Base-by-base conservation (phyloP, 805 yeast species). In the Hanseniaspora thailandica region DNA sequence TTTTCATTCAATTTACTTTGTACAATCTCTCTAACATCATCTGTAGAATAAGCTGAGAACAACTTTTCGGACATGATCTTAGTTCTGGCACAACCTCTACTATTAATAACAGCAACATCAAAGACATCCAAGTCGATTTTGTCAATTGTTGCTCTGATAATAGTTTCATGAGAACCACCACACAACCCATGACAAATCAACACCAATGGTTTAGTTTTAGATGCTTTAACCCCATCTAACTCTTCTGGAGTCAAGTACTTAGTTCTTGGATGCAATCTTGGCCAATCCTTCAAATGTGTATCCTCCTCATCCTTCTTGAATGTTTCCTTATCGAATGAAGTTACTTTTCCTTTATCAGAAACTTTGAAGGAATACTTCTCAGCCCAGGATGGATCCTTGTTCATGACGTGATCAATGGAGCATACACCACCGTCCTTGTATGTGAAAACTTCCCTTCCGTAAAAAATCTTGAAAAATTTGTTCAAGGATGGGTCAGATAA, bases 151-250 rank as follows among this genome's bases (percentile, higher is more conserved):
- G 82, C 75, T 57, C 87, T 72, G 45, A 84, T 76, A 55, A 81
- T 81, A 20, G 85, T 79, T 63, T 84, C 93, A 59, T 81, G 84
- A 15, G 86, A 80, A 1, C 94, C 94, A 55, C 93, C 90, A 26
- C 85, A 82, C 36, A 84, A 70, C 1, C 93, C 94, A 61, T 84
- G 90, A 47, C 76, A 66, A 8, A 82, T 76, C 31, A 84, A 69
- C 20, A 80, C 71, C 46, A 84, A 69, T 4, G 89, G 89, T 56
- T 71, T 72, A 1, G 51, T 53, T 0, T 56, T 40, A 19, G 60
- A 62, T 28, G 62, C 61, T 9, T 69, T 63, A 54, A 72, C 72
- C 2, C 62, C 58, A 8, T 62, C 61, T 3, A 62, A 59, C 57
- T 76, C 78, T 1, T 65, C 63, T 1, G 74, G 73, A 25, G 76